Percentiles rank a stretch among this genome's conserved stretches.
Conservation (phyloP, 495 filamentous ascomycete genomes). For the Penicillium lagena region DNA sequence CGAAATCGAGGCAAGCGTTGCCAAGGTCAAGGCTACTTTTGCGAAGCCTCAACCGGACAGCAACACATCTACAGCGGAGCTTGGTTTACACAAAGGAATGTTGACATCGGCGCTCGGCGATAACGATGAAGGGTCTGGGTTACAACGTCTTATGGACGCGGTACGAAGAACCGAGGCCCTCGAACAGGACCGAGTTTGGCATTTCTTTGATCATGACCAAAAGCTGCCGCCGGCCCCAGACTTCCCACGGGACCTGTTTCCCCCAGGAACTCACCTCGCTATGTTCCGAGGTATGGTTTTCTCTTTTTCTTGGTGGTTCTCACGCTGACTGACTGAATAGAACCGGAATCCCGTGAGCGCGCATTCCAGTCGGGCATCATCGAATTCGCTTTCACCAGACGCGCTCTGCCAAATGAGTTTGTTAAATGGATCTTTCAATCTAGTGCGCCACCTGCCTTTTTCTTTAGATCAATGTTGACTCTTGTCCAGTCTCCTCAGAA, state of each 20-base stretch:
- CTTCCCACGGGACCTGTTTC: conserved; percentile 28
- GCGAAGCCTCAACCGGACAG: conserved; percentile 9
- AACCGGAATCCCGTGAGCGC: conserved; percentile 49
- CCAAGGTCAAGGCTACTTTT: conserved; percentile 41
- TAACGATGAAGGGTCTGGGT: conserved; percentile 47
- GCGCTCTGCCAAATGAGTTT: conserved; percentile 61
- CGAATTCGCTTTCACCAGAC: conserved; percentile 48
- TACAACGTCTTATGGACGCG: conserved; percentile 58
- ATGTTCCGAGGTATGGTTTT: conserved; percentile 29
- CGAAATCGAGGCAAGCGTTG: conserved; percentile 50
- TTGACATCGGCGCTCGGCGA: conserved; percentile 38
- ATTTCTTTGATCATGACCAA: conserved; percentile 51
- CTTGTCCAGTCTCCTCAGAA: conserved; percentile 46
- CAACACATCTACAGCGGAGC: conserved; percentile 1
- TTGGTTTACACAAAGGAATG: conserved; percentile 34
- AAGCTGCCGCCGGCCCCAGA: conserved; percentile 24
- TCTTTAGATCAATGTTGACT: conserved; percentile 5
- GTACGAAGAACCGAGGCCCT: conserved; percentile 70
- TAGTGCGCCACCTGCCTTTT: conserved; percentile 21
- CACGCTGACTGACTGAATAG: conserved; percentile 13
- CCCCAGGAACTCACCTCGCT: conserved; percentile 16
- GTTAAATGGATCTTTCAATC: conserved; percentile 69
- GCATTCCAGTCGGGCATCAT: conserved; percentile 64
- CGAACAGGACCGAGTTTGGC: conserved; percentile 52
- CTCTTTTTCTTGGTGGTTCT: not conserved